A percentile compares a stretch with the other conserved stretches of the same genome.
phyloP scores from a whole-genome alignment of 176 grass and related monocot genomes.

The Eleusine indica region DNA sequence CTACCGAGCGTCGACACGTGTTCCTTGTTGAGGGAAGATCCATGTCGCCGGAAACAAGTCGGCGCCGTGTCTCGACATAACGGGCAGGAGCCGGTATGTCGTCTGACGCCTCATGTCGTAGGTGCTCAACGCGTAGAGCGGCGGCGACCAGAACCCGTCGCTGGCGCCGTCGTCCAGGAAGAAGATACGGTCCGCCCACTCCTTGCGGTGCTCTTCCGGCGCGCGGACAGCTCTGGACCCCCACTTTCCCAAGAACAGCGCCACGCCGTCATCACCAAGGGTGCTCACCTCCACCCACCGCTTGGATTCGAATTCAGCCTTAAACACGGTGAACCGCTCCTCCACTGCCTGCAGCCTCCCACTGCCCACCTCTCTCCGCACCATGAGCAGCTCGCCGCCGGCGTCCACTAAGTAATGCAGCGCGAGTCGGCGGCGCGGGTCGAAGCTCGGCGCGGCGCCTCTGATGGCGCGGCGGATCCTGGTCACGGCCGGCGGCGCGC shows the following conservation, averaged over 20 bases:
- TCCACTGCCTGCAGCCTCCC: too few species aligned
- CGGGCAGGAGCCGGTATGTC: not conserved
- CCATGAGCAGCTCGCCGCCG: too few species aligned
- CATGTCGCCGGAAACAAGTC: not conserved
- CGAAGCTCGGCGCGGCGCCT: too few species aligned
- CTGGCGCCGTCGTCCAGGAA: too few species aligned
- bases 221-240: conserved; percentile 14
- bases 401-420: too few species aligned
- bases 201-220: not conserved
- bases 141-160: not conserved
- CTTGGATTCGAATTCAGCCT: conserved; percentile 1
- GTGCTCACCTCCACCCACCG: not conserved
- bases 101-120: not conserved
- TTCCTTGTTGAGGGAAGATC: not conserved
- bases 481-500: too few species aligned
- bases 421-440: too few species aligned
- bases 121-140: not conserved
- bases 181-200: not conserved
- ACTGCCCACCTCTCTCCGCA: too few species aligned
- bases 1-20: not conserved
- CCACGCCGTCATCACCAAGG: not conserved
- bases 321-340: conserved; percentile 17
- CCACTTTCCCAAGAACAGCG: conserved; percentile 8
- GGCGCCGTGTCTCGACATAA: not conserved
- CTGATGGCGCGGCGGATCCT: too few species aligned